A percentile compares a stretch with the other conserved stretches of the same genome.
Conservation (phyloP, 1,284 basidiomycete genomes). For the Somion occarium region DNA sequence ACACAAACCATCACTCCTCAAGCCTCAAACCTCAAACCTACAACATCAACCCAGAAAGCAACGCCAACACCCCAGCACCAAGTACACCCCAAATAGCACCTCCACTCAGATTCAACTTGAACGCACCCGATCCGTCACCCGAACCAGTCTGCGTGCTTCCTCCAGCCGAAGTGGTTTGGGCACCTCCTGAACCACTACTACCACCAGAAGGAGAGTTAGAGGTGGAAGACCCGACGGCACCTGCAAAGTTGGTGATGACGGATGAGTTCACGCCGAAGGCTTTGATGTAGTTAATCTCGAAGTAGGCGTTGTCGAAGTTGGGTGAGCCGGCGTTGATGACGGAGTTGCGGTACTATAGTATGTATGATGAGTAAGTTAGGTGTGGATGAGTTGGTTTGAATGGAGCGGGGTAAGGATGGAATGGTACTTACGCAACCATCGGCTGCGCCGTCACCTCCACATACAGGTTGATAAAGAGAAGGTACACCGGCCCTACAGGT, state of each 20-base stretch:
- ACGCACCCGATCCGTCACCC: neutral
- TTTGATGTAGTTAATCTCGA: conserved; percentile 48
- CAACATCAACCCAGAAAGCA: neutral
- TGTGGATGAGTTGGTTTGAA: too few species aligned
- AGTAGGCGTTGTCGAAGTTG: conserved; percentile 46
- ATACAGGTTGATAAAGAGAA: conserved; percentile 26
- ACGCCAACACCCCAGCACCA: conserved; percentile 1
- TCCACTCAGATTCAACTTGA: neutral
- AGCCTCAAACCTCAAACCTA: too few species aligned
- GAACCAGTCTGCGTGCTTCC: neutral
- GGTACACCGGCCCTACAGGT: conserved; percentile 10
- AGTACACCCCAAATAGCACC: neutral
- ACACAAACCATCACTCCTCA: too few species aligned
- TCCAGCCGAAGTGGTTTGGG: neutral
- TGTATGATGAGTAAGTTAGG: neutral
- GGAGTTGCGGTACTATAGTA: conserved; percentile 12
- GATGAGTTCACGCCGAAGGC: conserved; percentile 30
- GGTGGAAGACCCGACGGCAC: neutral
- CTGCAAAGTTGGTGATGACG: conserved; percentile 10
- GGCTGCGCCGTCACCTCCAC: conserved; percentile 28
- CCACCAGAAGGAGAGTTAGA: neutral
- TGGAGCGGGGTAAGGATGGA: too few species aligned
- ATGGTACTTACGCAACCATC: conserved; percentile 19
- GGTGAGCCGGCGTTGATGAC: conserved; percentile 47
- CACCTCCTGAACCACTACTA: neutral